These are phyloP conservation scores for Mortierella sp. DNA, from an alignment of 371 early-diverging fungal species.

Conservation along the genomic window DNA sequence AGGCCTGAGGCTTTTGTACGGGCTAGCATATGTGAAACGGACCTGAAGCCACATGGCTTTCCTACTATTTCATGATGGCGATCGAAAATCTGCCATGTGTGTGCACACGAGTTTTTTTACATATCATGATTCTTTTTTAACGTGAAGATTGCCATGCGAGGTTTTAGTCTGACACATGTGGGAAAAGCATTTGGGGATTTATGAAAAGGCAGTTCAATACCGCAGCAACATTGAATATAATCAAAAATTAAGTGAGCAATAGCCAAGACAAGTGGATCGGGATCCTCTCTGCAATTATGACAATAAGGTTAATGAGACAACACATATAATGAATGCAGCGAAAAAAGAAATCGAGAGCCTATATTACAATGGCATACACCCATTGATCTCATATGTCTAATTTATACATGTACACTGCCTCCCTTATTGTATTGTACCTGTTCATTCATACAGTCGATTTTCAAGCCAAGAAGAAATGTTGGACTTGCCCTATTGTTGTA, in stretches of 20 bases:
- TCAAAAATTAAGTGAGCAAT: not conserved
- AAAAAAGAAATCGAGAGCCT: constrained; percentile 1
- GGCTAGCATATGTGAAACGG: not conserved
- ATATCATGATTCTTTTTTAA: not conserved
- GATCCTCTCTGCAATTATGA: not conserved
- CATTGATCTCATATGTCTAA: not conserved
- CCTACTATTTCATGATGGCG: not conserved
- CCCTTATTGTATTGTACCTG: not conserved
- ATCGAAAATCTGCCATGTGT: not conserved
- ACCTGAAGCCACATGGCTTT: not conserved
- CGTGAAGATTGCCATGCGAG: not conserved
- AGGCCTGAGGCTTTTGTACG: not conserved
- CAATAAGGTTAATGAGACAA: not conserved
- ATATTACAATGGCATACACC: not conserved
- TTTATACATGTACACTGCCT: not conserved
- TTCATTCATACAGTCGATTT: not conserved
- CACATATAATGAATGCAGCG: not conserved
- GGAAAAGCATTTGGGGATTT: too few relatives aligned
- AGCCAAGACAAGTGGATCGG: not conserved
- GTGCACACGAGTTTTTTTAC: too few relatives aligned
- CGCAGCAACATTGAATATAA: not conserved
- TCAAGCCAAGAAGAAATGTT: too few relatives aligned
- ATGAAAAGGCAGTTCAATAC: too few relatives aligned
- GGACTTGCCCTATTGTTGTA: too few relatives aligned
- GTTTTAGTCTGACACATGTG: too few relatives aligned